Evolutionary conservation across 1,284 basidiomycete species (phyloP), one percentile per base, ranked within the genome.

Genomic region (Termitomyces sp.): DNA sequence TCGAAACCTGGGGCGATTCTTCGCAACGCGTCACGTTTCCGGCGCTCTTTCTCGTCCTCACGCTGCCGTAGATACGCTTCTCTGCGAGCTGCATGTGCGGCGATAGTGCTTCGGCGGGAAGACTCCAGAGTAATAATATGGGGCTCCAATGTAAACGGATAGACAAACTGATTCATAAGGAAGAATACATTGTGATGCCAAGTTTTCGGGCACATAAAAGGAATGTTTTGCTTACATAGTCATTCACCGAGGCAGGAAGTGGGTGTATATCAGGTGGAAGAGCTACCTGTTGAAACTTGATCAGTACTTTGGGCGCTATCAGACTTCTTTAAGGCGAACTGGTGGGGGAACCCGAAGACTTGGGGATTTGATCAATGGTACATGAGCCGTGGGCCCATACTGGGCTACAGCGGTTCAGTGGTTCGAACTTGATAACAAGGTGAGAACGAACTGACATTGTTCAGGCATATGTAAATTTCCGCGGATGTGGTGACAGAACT

Each of bases 261-360:
- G 93, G 93, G 62, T 96, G 93, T 18, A 96, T 91, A 64, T 97
- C 93, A 46, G 80, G 85, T 2, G 93, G 91, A 3, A 93, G 72
- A 59, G 86, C 78, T 16, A 95, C 81, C 92, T 94, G 62, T 24
- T 21, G 31, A 33, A 30, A 31, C 50, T 24, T 45, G 11, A 48
- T 52, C 19, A 52, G 33, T 34, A 21, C 14, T 50, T 37, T 50
- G n/a, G 35, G 19, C 38, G 41, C 37, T 42, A 30, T 24, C 68
- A 83, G 41, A 14, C 11, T 34, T 28, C 41, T 35, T 18, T 11
- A 16, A n/a, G 43, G 54, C 57, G 16, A 61, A 93, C 92, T 19
- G 84, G 84, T 58, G 76, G 79, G 6, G 93, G 92, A 1, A 94
- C 83, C 50, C 91, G 84, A n/a, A 95, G 77, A 53, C 88, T 91